Percentiles rank a stretch among this genome's conserved stretches.
Evolutionary conservation across 495 filamentous ascomycete species (phyloP).

Genomic region (Podospora anserina): DNA sequence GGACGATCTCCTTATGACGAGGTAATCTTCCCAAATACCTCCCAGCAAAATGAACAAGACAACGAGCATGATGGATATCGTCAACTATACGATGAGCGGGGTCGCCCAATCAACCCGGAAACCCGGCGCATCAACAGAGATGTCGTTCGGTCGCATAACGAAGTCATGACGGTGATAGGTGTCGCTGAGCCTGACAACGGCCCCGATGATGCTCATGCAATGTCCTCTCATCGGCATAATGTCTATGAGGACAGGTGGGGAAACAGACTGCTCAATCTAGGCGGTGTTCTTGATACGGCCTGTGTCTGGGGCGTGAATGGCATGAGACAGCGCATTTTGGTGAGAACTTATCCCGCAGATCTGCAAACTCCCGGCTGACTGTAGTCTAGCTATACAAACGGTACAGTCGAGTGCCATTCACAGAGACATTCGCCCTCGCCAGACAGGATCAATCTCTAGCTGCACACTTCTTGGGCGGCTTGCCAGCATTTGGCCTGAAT

Average conservation of each 20-base stretch:
- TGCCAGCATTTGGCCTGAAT: conserved; percentile 33
- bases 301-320: conserved; percentile 53
- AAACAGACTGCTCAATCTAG: conserved; percentile 35
- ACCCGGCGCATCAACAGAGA: conserved; percentile 50
- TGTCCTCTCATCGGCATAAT: conserved; percentile 30
- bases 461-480: conserved; percentile 30
- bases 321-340: conserved; percentile 49
- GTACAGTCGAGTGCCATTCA: conserved; percentile 41
- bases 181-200: conserved; percentile 48
- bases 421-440: conserved; percentile 34
- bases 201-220: conserved; percentile 27
- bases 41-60: conserved; percentile 33
- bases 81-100: conserved; percentile 69
- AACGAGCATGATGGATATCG: conserved; percentile 36
- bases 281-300: conserved; percentile 38
- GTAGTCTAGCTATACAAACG: conserved; percentile 45
- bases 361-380: conserved; percentile 1
- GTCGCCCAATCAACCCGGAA: conserved; percentile 62
- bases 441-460: conserved; percentile 28
- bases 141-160: conserved; percentile 54
- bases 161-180: conserved; percentile 56
- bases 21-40: conserved; percentile 46
- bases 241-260: conserved; percentile 42
- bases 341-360: conserved; percentile 21
- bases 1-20: conserved; percentile 72